Evolutionary conservation across 2,329 filamentous ascomycete genomes (phyloP).

Genomic region (Pyricularia grisea): DNA sequence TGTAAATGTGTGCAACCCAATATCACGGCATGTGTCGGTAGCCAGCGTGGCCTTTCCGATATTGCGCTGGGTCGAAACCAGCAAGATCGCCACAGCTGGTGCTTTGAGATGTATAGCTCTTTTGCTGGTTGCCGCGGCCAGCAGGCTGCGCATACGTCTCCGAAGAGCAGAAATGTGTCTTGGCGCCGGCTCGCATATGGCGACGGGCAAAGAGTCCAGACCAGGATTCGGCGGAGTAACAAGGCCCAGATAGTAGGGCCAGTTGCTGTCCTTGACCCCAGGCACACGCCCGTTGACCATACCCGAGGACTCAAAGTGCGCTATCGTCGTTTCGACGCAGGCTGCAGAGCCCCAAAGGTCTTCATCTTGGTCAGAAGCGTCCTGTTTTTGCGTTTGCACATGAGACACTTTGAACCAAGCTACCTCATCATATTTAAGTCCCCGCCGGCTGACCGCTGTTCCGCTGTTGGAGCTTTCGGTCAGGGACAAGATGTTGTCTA

Average conservation of each 20-base stretch:
- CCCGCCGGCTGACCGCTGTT: constrained; percentile 5
- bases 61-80: constrained; percentile 85
- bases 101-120: constrained; percentile 80
- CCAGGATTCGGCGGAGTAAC: constrained; percentile 48
- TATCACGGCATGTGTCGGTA: constrained; percentile 68
- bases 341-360: constrained; percentile 80
- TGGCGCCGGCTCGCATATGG: constrained; percentile 33
- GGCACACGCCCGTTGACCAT: constrained; percentile 77
- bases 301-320: constrained; percentile 85
- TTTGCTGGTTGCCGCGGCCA: constrained; percentile 80
- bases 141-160: constrained; percentile 70
- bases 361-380: constrained; percentile 50
- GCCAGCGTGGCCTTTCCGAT: constrained; percentile 86
- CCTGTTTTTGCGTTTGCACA: constrained; percentile 46
- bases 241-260: constrained; percentile 83
- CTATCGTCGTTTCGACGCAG: constrained; percentile 75
- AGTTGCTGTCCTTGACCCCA: constrained; percentile 64
- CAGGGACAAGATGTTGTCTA: constrained; percentile 60
- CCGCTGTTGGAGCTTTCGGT: constrained; percentile 24
- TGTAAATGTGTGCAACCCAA: constrained; percentile 80
- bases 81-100: constrained; percentile 77
- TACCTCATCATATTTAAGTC: constrained; percentile 45
- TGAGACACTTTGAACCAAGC: constrained; percentile 92
- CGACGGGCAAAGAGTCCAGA: constrained; percentile 20
- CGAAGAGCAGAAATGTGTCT: constrained; percentile 48